Conservation (phyloP, 2,329 filamentous ascomycete species). For the Thermochaetoides dissita region DNA sequence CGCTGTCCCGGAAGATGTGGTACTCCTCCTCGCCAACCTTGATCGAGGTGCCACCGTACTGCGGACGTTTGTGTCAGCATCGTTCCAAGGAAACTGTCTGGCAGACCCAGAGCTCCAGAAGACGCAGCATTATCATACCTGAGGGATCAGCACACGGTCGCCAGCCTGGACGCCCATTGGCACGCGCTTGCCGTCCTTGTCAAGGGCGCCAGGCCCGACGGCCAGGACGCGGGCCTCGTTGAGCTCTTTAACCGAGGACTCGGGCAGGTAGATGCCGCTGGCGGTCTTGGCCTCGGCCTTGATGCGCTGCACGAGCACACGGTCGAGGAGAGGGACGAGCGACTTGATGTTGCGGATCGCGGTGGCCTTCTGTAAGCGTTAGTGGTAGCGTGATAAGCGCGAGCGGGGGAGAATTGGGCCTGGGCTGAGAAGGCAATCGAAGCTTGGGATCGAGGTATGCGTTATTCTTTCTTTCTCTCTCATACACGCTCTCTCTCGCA, state of each 20-base stretch:
- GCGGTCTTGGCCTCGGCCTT: slow-evolving; percentile 96
- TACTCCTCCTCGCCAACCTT: slow-evolving; percentile 98
- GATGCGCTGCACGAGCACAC: slow-evolving; percentile 92
- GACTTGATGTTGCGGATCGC: slow-evolving; percentile 90
- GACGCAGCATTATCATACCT: slow-evolving; percentile 41
- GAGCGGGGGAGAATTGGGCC: background rate
- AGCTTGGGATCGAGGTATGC: background rate
- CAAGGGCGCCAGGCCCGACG: slow-evolving; percentile 76
- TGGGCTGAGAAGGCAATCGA: background rate
- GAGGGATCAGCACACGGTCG: slow-evolving; percentile 90
- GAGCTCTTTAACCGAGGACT: slow-evolving; percentile 92
- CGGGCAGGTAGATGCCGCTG: slow-evolving; percentile 92
- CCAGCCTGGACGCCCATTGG: slow-evolving; percentile 69
- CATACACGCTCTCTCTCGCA: background rate
- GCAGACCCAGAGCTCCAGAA: background rate
- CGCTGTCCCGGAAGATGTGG: slow-evolving; percentile 90
- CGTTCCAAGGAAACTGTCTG: too few relatives aligned
- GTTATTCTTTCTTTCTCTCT: background rate
- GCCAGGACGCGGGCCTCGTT: slow-evolving; percentile 96
- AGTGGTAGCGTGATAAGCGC: background rate
- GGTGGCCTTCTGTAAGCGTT: slow-evolving; percentile 34
- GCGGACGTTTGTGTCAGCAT: slow-evolving; percentile 2
- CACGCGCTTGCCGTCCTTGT: slow-evolving; percentile 80
- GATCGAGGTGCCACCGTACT: slow-evolving; percentile 89
- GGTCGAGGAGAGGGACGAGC: slow-evolving; percentile 91